Base-by-base conservation (phyloP, 257 asterid species). In the Linderniella brevidens region DNA sequence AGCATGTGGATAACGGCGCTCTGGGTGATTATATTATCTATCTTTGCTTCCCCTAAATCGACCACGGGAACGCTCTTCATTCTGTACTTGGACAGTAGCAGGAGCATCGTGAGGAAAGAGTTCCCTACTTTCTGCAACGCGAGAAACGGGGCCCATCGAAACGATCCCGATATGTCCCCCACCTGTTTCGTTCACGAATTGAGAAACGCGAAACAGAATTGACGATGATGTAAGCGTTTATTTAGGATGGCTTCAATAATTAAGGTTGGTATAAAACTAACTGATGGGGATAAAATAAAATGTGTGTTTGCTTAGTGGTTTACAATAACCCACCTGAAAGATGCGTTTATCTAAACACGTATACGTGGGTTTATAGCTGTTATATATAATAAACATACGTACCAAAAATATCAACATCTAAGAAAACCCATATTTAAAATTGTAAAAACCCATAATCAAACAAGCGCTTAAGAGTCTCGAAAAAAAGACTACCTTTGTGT, bases 111-210 rank as follows among this genome's bases (percentile, higher is more conserved):
- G 61, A 90, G 60, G 58, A 90, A 85, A 1, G 99, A 90, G 82
- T 90, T 90, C n/a, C n/a, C 32, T 0, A 93, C 61, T 35, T 72
- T 76, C 73, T 90, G 99, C 76, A 90, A 59, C 0, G 99, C 99
- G 4, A 85, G 93, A 70, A 85, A 90, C 1, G 99, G 99, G 32
- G 99, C 99, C 99, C 96, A 90, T 25, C 99, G 94, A 53, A 90
- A 90, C 35, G 88, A 75, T 59, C 96, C 99, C 8, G 99, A 66
- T 43, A 90, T 90, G 57, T 90, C 96, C 29, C 81, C 80, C 19
- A 90, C 99, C 99, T 90, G 76, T 46, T 58, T 46, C 48, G 46
- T 53, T 49, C 55, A 13, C n/a, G 8, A 19, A 49, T 19, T 6
- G 47, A 57, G 36, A 14, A 58, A 58, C 1, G 41, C 8, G 43